Base-by-base conservation (phyloP, 2,329 filamentous ascomycete species). In the Aspergillus hiratsukae region DNA sequence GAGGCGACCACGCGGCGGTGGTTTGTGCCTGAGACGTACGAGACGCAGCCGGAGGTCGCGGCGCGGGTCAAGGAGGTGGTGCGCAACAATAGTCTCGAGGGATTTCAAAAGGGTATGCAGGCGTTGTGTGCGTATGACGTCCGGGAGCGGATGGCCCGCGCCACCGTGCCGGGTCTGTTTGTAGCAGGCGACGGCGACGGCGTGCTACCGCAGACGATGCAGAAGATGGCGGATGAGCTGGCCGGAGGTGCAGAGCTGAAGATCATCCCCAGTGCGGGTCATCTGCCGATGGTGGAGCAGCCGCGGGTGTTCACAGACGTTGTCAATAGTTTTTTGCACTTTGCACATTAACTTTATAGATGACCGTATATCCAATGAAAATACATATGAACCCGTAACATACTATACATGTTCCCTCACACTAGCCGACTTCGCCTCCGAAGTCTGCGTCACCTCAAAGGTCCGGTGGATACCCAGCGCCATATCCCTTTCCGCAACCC, bases 261-360 rank as follows among this genome's bases (percentile, higher is more conserved):
- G 69, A 72, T 88, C 56, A 82, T 95, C 9, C 83, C 88, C 0
- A 76, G 81, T 8, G 85, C 90, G 0, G 91, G 91, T 0, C 91
- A 96, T 76, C 73, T 96, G 66, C 91, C 91, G 0, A 95, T 95
- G 89, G 86, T 86, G 49, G 91, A 95, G 74, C 82, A 84, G 62
- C 86, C 89, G 0, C 74, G 78, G 55, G 84, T 80, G 3, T 91
- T 92, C 69, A 87, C 87, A 69, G 76, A 81, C 28, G 83, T 83
- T 48, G 77, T 93, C 2, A 75, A 78, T 45, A 76, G 71, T 8
- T 89, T 89, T 60, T 63, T 90, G 57, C 61, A 61, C 14, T 37
- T 46, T 25, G 43, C 11, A 17, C 25, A 46, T 25, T 25, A 14
- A n/a, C 14, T 46, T 3, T 21, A 23, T 21, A 23, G n/a, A n/a